Evolutionary conservation across 371 early-diverging fungal species (phyloP).

Genomic region (Dichotomocladium elegans): DNA sequence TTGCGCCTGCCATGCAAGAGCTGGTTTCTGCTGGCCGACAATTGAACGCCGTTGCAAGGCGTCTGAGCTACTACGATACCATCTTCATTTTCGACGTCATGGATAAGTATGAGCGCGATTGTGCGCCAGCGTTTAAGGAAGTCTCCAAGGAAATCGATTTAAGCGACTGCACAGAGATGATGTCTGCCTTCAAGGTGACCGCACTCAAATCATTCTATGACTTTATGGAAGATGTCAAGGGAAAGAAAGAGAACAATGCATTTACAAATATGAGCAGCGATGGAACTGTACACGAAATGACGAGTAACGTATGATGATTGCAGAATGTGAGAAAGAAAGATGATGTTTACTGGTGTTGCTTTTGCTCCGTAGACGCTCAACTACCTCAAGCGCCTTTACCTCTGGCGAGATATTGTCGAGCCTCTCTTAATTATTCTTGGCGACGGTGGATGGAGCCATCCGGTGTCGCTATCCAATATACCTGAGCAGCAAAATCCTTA

Average conservation of each 20-base stretch:
- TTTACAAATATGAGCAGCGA: conserved; percentile 63
- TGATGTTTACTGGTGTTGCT: neutral
- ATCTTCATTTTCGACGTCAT: conserved; percentile 78
- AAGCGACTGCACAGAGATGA: conserved; percentile 49
- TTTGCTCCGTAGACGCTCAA: conserved; percentile 55
- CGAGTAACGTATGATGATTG: conserved; percentile 61
- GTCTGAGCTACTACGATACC: conserved; percentile 65
- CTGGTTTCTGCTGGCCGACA: conserved; percentile 66
- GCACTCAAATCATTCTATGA: conserved; percentile 65
- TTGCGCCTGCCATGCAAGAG: conserved; percentile 55
- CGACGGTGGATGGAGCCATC: conserved; percentile 62
- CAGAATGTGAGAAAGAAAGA: neutral
- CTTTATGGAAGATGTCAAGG: conserved; percentile 68
- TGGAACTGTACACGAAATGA: conserved; percentile 85
- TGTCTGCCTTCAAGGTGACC: conserved; percentile 51
- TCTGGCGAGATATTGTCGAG: conserved; percentile 58
- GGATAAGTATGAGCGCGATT: conserved; percentile 50
- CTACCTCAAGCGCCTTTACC: conserved; percentile 56
- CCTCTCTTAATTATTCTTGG: conserved; percentile 52
- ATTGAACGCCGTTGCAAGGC: conserved; percentile 58
- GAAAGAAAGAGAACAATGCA: conserved; percentile 28
- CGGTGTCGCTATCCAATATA: conserved; percentile 12
- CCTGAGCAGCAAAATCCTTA: conserved; percentile 4
- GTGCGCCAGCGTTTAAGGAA: conserved; percentile 10
- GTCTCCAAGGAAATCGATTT: conserved; percentile 21